Conservation (phyloP, 495 filamentous ascomycete species). For the Penicillium daleae region DNA sequence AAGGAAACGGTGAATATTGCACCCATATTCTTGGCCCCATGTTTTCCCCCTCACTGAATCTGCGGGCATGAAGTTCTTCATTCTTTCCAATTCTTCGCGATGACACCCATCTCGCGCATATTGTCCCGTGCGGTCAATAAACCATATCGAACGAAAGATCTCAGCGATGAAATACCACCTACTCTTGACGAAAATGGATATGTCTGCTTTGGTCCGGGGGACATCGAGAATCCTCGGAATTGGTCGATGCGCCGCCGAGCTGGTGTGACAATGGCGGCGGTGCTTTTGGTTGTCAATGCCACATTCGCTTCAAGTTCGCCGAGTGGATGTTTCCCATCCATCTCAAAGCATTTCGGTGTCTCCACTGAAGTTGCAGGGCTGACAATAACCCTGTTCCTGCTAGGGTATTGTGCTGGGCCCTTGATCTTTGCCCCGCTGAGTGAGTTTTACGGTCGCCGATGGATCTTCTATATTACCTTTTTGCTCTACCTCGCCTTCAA, state of each 20-base stretch:
- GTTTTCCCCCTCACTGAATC: background rate
- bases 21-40: background rate
- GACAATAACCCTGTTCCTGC: constrained; percentile 55
- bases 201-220: constrained; percentile 47
- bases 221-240: constrained; percentile 57
- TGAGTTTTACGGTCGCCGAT: constrained; percentile 57
- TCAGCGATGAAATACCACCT: constrained; percentile 7
- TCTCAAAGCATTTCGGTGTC: constrained; percentile 48
- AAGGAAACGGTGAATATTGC: background rate
- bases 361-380: constrained; percentile 48
- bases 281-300: constrained; percentile 55
- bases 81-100: background rate
- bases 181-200: constrained; percentile 47
- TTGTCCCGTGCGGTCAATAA: constrained; percentile 24
- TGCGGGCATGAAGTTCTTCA: background rate
- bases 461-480: constrained; percentile 51
- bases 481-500: constrained; percentile 50
- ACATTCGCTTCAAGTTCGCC: constrained; percentile 57
- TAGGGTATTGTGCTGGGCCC: constrained; percentile 56
- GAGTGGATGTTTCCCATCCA: constrained; percentile 50
- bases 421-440: constrained; percentile 54
- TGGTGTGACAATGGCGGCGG: constrained; percentile 48
- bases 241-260: constrained; percentile 48
- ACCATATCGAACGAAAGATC: constrained; percentile 22
- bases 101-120: constrained; percentile 21